A percentile compares a stretch with the other conserved stretches of the same genome.
Evolutionary conservation across 805 yeast genomes (phyloP).

Genomic region (Candida andamanensis): DNA sequence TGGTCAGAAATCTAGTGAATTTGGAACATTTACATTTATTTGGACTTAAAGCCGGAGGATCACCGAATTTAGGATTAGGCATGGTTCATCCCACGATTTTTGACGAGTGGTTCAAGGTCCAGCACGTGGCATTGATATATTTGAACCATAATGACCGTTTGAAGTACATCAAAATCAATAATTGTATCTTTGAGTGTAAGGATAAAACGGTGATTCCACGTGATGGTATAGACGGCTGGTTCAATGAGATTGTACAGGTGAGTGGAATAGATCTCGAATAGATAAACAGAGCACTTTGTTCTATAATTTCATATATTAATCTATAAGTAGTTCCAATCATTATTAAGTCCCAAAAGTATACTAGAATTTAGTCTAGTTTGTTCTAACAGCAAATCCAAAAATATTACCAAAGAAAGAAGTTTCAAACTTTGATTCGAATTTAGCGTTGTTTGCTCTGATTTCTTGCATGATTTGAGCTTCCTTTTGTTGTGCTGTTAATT

Average conservation of each 20-base stretch:
- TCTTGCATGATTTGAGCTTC: conserved; percentile 43
- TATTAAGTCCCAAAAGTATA: background rate
- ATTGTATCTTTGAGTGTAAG: conserved; percentile 42
- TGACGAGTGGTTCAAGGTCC: conserved; percentile 55
- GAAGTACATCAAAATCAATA: conserved; percentile 44
- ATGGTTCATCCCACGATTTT: conserved; percentile 48
- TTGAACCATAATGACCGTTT: conserved; percentile 22
- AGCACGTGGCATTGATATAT: conserved; percentile 45
- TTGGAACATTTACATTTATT: conserved; percentile 39
- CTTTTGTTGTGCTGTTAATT: conserved; percentile 37
- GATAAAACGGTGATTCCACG: conserved; percentile 25
- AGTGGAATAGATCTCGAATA: conserved; percentile 1
- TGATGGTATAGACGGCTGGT: conserved; percentile 46
- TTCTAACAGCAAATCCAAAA: conserved; percentile 30
- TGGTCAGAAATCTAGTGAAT: conserved; percentile 19
- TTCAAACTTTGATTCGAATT: conserved; percentile 36
- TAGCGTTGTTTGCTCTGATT: conserved; percentile 30
- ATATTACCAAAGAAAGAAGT: conserved; percentile 38
- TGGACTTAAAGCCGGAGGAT: conserved; percentile 48
- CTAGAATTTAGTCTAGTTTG: conserved; percentile 8
- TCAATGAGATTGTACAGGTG: conserved; percentile 32
- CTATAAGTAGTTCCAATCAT: background rate
- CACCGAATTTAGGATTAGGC: conserved; percentile 51
- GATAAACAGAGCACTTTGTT: background rate
- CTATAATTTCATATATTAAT: too few species aligned